phyloP scores from a whole-genome alignment of 768 basidiomycete genomes.

The Cystofilobasidium capitatum region DNA sequence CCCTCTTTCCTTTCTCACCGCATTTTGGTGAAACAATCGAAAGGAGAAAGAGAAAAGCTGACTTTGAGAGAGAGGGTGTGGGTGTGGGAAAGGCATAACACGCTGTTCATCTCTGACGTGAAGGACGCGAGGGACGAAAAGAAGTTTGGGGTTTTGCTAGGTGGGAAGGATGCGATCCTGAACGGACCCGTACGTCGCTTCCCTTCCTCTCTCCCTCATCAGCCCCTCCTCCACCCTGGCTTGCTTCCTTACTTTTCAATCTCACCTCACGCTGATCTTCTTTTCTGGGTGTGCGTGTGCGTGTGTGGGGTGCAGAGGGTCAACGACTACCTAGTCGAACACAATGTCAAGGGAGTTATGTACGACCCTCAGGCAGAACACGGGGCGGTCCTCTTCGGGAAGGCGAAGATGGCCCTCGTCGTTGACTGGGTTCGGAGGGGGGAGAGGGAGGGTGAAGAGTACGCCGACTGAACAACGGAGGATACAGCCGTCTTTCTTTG shows the following conservation, averaged over 20 bases:
- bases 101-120: conserved; percentile 83
- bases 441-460: too few species aligned
- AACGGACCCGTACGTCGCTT: conserved; percentile 54
- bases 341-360: conserved; percentile 35
- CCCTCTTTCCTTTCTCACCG: conserved; percentile 28
- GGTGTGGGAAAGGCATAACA: conserved; percentile 49
- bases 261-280: neutral
- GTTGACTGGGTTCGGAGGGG: conserved; percentile 37
- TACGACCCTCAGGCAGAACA: neutral
- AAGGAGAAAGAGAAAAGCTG: too few species aligned
- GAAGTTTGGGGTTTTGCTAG: conserved; percentile 64
- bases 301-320: conserved; percentile 54
- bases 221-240: neutral
- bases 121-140: conserved; percentile 61
- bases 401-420: conserved; percentile 56
- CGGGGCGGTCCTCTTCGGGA: conserved; percentile 39
- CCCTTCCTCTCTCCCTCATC: too few species aligned
- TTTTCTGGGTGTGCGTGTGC: neutral
- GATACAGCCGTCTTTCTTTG: too few species aligned
- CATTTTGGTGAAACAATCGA: conserved; percentile 5
- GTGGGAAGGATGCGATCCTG: conserved; percentile 72
- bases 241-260: neutral
- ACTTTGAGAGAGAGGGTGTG: too few species aligned
- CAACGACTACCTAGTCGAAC: conserved; percentile 61
- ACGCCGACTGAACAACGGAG: too few species aligned